These are phyloP conservation scores for Pyrenochaeta sp. DNA, from an alignment of 2,329 filamentous ascomycete genomes.

Conservation along the genomic window DNA sequence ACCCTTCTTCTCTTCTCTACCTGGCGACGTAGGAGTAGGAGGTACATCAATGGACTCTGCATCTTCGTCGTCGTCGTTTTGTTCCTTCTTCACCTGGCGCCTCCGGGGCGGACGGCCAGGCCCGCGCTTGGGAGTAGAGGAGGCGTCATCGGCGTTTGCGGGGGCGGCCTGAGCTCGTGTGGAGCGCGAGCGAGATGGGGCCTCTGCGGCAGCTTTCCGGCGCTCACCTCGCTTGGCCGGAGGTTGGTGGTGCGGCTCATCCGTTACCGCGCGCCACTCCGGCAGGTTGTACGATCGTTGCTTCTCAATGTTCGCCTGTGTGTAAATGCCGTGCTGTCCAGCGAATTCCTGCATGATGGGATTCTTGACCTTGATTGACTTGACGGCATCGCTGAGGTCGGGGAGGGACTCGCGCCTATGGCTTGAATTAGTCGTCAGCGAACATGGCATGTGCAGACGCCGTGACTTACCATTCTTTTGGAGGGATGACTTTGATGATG, in stretches of 20 bases:
- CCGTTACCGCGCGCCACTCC: conserved; percentile 92
- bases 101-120: conserved; percentile 57
- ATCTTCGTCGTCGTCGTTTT: conserved; percentile 44
- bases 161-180: conserved; percentile 41
- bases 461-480: conserved; percentile 81
- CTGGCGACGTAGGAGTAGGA: conserved; percentile 55
- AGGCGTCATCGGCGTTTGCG: conserved; percentile 47
- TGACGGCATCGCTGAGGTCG: conserved; percentile 82
- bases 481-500: conserved; percentile 95
- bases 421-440: conserved; percentile 18
- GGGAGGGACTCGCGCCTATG: conserved; percentile 74
- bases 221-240: conserved; percentile 88
- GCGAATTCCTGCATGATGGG: conserved; percentile 99
- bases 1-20: conserved; percentile 51
- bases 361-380: conserved; percentile 91
- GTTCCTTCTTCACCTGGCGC: conserved; percentile 33
- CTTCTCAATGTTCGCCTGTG: conserved; percentile 96
- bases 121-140: conserved; percentile 56
- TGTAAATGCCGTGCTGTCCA: conserved; percentile 93
- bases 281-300: conserved; percentile 95
- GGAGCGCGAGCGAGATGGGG: conserved; percentile 43
- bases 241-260: conserved; percentile 95
- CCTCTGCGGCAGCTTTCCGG: conserved; percentile 59
- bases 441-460: conserved; percentile 4
- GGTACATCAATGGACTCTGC: conserved; percentile 46